Base-by-base conservation (phyloP, 2,329 filamentous ascomycete genomes). In the Fusarium sp. region DNA sequence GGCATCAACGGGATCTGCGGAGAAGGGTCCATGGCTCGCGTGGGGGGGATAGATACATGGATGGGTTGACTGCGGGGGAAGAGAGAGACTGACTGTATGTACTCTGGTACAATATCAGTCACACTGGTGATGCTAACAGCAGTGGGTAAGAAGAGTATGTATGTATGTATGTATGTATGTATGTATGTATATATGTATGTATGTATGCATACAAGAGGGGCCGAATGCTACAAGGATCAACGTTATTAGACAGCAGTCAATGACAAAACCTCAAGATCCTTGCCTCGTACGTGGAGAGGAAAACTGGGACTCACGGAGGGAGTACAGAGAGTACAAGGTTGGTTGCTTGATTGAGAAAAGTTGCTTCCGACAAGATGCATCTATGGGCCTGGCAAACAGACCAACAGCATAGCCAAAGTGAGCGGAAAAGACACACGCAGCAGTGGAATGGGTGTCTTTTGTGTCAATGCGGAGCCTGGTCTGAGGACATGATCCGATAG, bases 1-100 rank as follows among this genome's bases (percentile, higher is more conserved):
- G 52, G 53, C 54, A 63, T 63, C 43, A 48, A 50, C 46, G 35
- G 35, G 60, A 63, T 63, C 59, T 65, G 62, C 59, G 62, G 62
- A 65, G 62, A 63, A 64, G 49, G 46, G 38, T n/a, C 47, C 54
- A 52, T 60, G 42, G 44, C 43, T 51, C 38, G 66, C 56, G 66
- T 51, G 66, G 66, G 66, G 66, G 66, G 66, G 48, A n/a, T n/a
- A n/a, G n/a, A n/a, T n/a, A n/a, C n/a, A n/a, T n/a, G n/a, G n/a
- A n/a, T n/a, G n/a, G n/a, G 31, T 25, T 5, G 58, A 53, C 32
- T 69, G 67, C 53, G 67, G 67, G 67, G 66, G 62, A 63, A 55
- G 49, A n/a, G n/a, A n/a, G n/a, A n/a, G n/a, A n/a, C n/a, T n/a
- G n/a, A n/a, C n/a, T n/a, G n/a, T n/a, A n/a, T n/a, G n/a, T n/a